phyloP scores from a whole-genome alignment of 345 rosid species.

The Turnera subulata region DNA sequence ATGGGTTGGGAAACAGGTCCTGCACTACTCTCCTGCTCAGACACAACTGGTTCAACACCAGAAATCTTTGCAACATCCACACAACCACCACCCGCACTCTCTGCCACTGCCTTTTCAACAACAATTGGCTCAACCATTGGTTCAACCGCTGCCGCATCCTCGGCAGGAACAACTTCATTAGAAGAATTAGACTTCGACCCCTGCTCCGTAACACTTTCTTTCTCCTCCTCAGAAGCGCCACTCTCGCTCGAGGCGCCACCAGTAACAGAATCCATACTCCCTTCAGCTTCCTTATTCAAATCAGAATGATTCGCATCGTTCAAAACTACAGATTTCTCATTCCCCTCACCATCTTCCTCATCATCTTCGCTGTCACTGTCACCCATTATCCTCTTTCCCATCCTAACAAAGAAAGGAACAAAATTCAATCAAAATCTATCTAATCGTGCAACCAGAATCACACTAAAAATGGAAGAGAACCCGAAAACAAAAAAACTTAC shows the following conservation, averaged over 20 bases:
- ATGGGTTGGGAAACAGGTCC: constrained; percentile 18
- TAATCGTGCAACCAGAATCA: neutral
- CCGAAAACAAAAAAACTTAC: constrained; percentile 28
- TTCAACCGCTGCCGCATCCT: constrained; percentile 20
- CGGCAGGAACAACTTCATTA: constrained; percentile 19
- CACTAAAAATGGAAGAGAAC: neutral
- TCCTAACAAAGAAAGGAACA: constrained; percentile 38
- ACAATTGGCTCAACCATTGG: constrained; percentile 22
- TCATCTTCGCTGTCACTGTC: constrained; percentile 65
- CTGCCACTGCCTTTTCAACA: constrained; percentile 10
- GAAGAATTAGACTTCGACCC: constrained; percentile 21
- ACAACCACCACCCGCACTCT: constrained; percentile 10
- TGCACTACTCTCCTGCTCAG: constrained; percentile 23
- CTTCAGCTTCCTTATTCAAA: constrained; percentile 46
- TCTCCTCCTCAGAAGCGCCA: constrained; percentile 70
- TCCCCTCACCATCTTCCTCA: constrained; percentile 44
- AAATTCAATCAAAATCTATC: neutral
- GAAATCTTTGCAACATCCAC: constrained; percentile 17
- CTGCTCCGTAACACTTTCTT: constrained; percentile 23
- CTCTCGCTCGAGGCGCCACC: constrained; percentile 40
- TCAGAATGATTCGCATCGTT: constrained; percentile 37
- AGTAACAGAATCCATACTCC: constrained; percentile 53
- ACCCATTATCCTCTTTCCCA: constrained; percentile 69
- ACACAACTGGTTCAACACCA: constrained; percentile 22
- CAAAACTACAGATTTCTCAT: constrained; percentile 56